Base-by-base conservation (phyloP, 1,284 basidiomycete genomes). In the Puccinia coronata region DNA sequence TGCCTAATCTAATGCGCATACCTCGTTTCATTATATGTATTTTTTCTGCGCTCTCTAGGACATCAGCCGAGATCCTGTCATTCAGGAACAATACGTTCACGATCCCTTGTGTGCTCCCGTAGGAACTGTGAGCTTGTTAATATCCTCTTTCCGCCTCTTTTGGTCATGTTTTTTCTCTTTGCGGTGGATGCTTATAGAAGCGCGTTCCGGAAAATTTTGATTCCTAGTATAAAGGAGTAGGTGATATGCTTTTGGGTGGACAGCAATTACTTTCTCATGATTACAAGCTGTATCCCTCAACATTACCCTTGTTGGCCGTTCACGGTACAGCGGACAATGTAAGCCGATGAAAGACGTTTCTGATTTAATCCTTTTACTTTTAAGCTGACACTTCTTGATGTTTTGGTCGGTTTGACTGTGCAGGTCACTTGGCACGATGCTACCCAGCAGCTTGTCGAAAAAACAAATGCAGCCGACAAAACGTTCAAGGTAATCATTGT, bases 251-350 rank as follows among this genome's bases (percentile, higher is more conserved):
- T 1, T 75, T 83, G 36, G 85, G 86, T 0, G 86, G 87, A 2
- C 83, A 84, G 25, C 71, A 63, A 2, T 65, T 85, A 34, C 57
- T 87, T 23, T 73, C 82, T n/a, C 69, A 84, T 6, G 83, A 84
- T 47, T 86, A 86, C 80, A 82, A 83, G 72, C 31, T 83, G 47
- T 88, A 84, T 84, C 86, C 86, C 11, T 81, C 83, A 18, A 59
- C 81, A 8, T 82, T 86, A 25, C 86, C 87, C 1, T 63, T 87
- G 2, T 82, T 88, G 25, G 82, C 86, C 72, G 82, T 85, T 4
- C 87, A 88, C 78, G 87, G 87, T 12, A 85, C 84, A 9, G 85
- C 69, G 0, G 87, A 88, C 80, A 82, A 82, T 14, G 85, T 87
- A 34, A 84, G 84, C 14, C 82, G 31, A 53, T 31, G 0, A 51